Percentiles rank a stretch among this genome's conserved stretches.
Conservation (phyloP, 176 grass and related monocot species). For the Eremochloa ophiuroides region DNA sequence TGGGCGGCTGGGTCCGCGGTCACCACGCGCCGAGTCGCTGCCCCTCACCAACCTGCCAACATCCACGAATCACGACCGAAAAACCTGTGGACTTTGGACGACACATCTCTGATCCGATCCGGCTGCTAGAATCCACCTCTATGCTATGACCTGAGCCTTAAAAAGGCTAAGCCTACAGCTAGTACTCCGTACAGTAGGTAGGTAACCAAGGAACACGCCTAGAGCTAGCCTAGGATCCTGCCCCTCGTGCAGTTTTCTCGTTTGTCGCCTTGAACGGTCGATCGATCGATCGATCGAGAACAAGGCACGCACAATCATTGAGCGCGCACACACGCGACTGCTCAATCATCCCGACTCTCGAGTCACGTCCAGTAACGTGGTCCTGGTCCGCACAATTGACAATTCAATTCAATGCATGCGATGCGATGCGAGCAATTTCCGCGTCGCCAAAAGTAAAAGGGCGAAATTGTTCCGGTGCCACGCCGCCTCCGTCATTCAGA, state of each 20-base stretch:
- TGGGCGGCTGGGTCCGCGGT: not conserved
- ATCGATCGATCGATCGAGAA: no score
- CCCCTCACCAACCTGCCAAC: constrained; percentile 5
- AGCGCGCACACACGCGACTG: not conserved
- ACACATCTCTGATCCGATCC: not conserved
- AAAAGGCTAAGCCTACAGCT: not conserved
- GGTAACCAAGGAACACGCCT: not conserved
- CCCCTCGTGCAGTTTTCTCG: not conserved
- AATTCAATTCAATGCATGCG: not conserved
- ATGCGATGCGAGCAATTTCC: no score
- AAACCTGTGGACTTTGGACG: not conserved
- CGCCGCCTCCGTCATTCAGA: not conserved
- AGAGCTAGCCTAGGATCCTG: constrained; percentile 7
- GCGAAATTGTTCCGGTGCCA: not conserved
- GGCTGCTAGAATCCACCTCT: not conserved
- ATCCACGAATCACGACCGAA: not conserved
- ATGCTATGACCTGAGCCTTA: not conserved
- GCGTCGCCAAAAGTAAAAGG: not conserved
- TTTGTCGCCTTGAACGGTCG: no score
- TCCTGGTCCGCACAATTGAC: not conserved
- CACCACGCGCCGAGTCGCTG: not conserved
- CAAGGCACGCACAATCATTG: not conserved
- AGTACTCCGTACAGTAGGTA: no score
- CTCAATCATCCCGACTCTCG: not conserved
- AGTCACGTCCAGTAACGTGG: not conserved